Evolutionary conservation across 208 protist species (phyloP), one percentile per base, ranked within the genome.

Genomic region (Acanthamoeba sp.): DNA sequence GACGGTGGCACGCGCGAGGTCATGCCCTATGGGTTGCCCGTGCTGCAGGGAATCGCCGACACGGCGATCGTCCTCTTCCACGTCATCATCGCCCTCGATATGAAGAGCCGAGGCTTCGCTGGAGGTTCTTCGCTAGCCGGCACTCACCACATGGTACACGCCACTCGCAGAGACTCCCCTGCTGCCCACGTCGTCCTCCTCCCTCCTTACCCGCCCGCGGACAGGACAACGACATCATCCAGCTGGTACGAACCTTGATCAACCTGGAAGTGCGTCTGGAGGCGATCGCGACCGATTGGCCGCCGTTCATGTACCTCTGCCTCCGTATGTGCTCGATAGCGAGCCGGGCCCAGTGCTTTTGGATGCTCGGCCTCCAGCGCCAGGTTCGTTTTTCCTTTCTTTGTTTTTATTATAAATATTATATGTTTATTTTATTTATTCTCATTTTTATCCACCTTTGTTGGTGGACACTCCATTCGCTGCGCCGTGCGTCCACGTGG

Each of bases 41-140:
- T 91, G 16, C 34, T 91, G 7, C 85, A 73, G 38, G 32, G 40
- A 38, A 91, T 91, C 42, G 52, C 85, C 52, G 85, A 91, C 29
- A 91, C 85, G 29, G 85, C 85, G 10, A 69, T 91, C 20, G 62
- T 91, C 5, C 52, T 91, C 85, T 91, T 91, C 62, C 85, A 91
- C 55, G 62, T 73, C 42, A 91, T 91, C 59, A n/a, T 91, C 32
- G 85, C 85, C 20, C 36, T 91, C 59, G 57, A 91, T 12, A 20
- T 91, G 55, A 34, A 73, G 34, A 45, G 48, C 27, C 22, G 14
- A 7, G 71, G 36, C 18, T 82, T 7, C 29, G 38, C 36, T 6
- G n/a, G 40, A 5, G 24, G 71, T 20, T 82, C 36, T 22, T 6
- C 71, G 12, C 18, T 38, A n/a, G 71, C 71, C 0, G 71, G 71